Percentiles rank a stretch among this genome's conserved stretches.
Conservation (phyloP, 2,329 filamentous ascomycete species). For the Aspergillus novoparasiticus region DNA sequence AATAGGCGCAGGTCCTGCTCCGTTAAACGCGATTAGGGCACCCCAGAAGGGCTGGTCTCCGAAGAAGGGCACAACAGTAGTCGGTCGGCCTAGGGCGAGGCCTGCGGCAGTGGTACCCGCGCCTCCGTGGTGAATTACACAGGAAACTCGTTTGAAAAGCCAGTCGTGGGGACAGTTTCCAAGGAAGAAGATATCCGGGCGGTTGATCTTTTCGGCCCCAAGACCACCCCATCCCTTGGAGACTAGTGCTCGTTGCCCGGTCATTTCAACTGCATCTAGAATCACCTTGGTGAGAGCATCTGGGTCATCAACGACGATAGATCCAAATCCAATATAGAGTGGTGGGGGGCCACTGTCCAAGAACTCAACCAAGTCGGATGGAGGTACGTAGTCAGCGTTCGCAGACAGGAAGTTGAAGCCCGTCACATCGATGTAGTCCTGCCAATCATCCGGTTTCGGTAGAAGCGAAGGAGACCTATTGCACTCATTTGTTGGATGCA, state of each 20-base stretch:
- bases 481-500: background rate
- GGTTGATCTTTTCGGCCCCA: conserved; percentile 66
- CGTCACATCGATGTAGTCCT: conserved; percentile 68
- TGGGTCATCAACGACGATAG: conserved; percentile 76
- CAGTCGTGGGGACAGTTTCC: conserved; percentile 85
- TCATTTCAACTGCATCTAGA: conserved; percentile 67
- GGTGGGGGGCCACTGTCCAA: conserved; percentile 68
- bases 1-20: conserved; percentile 70
- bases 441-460: conserved; percentile 76
- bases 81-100: conserved; percentile 74
- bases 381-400: conserved; percentile 66
- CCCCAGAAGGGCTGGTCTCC: conserved; percentile 82
- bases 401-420: conserved; percentile 75
- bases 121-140: conserved; percentile 81
- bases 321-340: conserved; percentile 79
- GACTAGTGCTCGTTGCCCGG: conserved; percentile 73
- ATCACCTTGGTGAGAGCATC: conserved; percentile 69
- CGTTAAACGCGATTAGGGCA: conserved; percentile 70
- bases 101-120: conserved; percentile 83
- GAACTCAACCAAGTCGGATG: conserved; percentile 65
- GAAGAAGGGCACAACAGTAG: conserved; percentile 82
- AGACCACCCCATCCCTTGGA: conserved; percentile 85
- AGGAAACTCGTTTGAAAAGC: conserved; percentile 77
- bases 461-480: conserved; percentile 68
- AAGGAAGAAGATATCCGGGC: conserved; percentile 76